Evolutionary conservation across 768 basidiomycete genomes (phyloP).

Genomic region (Trametes maxima): DNA sequence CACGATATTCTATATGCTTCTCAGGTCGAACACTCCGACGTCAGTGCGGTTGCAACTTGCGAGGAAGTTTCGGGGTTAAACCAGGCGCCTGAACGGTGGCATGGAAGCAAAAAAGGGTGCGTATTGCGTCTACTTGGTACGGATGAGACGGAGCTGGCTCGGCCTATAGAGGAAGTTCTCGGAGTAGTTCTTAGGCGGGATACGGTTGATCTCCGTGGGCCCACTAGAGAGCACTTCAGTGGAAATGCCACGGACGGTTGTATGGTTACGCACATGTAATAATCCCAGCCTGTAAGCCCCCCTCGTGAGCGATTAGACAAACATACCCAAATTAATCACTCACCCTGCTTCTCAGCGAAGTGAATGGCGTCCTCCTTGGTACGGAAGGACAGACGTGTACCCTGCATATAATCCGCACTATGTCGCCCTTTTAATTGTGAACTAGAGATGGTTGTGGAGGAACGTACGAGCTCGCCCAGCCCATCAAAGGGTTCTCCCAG

Average conservation of each 20-base stretch:
- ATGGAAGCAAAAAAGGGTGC: neutral
- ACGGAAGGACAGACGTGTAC: constrained; percentile 79
- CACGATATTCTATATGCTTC: constrained; percentile 1
- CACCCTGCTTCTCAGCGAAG: constrained; percentile 97
- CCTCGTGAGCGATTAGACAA: neutral
- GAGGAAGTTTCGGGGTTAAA: neutral
- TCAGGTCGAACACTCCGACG: neutral
- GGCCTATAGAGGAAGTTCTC: constrained; percentile 91
- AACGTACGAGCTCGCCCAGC: constrained; percentile 90
- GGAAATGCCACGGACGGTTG: constrained; percentile 14
- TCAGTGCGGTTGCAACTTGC: neutral
- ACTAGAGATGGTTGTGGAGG: neutral
- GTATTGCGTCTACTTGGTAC: constrained; percentile 77
- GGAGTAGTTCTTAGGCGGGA: constrained; percentile 85
- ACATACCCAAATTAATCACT: constrained; percentile 13
- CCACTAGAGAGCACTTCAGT: neutral
- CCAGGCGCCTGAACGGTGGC: neutral
- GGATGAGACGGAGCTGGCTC: constrained; percentile 75
- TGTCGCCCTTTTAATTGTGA: neutral
- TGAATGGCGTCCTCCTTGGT: constrained; percentile 90
- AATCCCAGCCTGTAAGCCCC: constrained; percentile 81
- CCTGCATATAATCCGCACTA: constrained; percentile 97
- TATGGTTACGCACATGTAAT: constrained; percentile 67
- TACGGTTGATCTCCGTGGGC: constrained; percentile 53
- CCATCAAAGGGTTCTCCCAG: constrained; percentile 99